phyloP scores from a whole-genome alignment of 1,284 basidiomycete genomes.

The Cryptococcus floricola region DNA sequence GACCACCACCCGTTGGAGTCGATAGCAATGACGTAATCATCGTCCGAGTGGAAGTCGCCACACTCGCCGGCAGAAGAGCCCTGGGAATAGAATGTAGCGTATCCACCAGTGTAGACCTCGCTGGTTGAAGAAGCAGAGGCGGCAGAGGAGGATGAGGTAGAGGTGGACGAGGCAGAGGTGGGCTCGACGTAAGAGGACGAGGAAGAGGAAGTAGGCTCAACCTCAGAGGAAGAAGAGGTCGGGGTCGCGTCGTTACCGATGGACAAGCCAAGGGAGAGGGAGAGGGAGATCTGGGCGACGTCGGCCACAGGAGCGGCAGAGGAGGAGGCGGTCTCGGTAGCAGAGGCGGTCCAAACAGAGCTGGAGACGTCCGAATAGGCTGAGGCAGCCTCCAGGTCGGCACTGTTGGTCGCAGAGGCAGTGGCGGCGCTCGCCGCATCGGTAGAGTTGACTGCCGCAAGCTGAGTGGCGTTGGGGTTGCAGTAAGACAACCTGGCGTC shows the following conservation, averaged over 20 bases:
- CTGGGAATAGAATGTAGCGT: constrained; percentile 69
- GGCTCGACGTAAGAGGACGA: constrained; percentile 5
- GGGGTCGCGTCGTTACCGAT: neutral
- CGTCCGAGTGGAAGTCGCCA: constrained; percentile 63
- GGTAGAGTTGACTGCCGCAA: constrained; percentile 22
- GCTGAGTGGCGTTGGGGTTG: constrained; percentile 42
- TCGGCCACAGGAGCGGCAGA: constrained; percentile 11
- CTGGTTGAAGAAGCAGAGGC: constrained; percentile 17
- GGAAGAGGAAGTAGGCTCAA: neutral
- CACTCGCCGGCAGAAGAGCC: constrained; percentile 65
- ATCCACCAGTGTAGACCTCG: constrained; percentile 30
- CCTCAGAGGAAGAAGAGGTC: neutral
- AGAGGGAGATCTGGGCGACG: constrained; percentile 11
- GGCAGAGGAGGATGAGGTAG: constrained; percentile 9
- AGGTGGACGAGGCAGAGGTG: constrained; percentile 12
- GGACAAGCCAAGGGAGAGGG: constrained; percentile 5
- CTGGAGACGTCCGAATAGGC: constrained; percentile 15
- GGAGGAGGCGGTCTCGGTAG: constrained; percentile 2
- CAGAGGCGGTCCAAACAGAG: constrained; percentile 13
- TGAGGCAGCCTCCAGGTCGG: constrained; percentile 11
- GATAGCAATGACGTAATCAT: constrained; percentile 63
- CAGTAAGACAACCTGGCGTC: constrained; percentile 58
- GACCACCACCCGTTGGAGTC: constrained; percentile 31
- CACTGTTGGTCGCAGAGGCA: constrained; percentile 23
- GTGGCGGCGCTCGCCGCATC: constrained; percentile 26